Base-by-base conservation (phyloP, 2,329 filamentous ascomycete genomes). In the Talaromyces rugulosus region DNA sequence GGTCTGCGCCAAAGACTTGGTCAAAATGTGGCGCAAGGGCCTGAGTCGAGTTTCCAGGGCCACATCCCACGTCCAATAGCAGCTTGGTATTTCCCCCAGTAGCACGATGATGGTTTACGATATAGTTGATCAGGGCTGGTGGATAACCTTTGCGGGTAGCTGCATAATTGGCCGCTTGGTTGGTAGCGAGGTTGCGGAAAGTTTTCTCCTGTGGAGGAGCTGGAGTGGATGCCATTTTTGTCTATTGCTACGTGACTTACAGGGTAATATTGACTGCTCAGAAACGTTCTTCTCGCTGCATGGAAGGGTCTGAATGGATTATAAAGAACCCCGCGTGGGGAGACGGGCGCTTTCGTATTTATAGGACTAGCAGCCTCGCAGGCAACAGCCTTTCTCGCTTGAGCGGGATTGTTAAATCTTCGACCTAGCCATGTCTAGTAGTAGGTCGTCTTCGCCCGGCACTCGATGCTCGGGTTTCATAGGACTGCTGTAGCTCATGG, bases 11-110 rank as follows among this genome's bases (percentile, higher is more conserved):
- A 33, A 44, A 31, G 40, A 58, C 36, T 14, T 44, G 40, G 36
- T 36, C 42, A 14, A 58, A 58, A 33, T 58, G n/a, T 12, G 56
- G 31, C 36, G 56, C 40, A 18, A 58, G 23, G 16, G 16, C 18
- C 16, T 40, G 56, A 7, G 56, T 58, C 2, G 56, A 42, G 28
- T 58, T 58, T 4, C 56, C 56, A n/a, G 56, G 56, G 28, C 56
- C 56, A 23, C 56, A 58, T 3, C 56, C 56, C n/a, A 58, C 56
- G 12, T 58, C 56, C 23, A 58, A 28, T 12, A 58, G 36, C 14
- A 58, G 9, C 30, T 36, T 28, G 11, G 56, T 47, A 40, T 58
- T 4, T 2, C 56, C 56, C 1, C 56, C 56, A 2, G 40, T 47
- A 18, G 28, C 27, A 44, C n/a, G 3, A 12, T 58, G 56, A 58